phyloP scores from a whole-genome alignment of 257 asterid genomes.

The Petunia axillaris region DNA sequence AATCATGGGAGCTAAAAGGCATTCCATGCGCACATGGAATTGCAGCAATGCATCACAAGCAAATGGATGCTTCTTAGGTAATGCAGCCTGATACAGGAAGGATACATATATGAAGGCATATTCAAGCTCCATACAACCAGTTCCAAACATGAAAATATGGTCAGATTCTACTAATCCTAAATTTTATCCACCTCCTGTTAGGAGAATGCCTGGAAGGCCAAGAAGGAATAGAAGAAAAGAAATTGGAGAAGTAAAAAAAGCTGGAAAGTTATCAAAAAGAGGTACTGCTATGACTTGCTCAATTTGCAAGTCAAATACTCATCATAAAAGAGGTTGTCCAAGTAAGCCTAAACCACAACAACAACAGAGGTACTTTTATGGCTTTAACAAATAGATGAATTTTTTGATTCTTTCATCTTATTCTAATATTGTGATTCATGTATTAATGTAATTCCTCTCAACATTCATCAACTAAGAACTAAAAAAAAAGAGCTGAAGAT shows the following conservation, averaged over 20 bases:
- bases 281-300: neutral
- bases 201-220: neutral
- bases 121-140: neutral
- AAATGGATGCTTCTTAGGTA: neutral
- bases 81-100: neutral
- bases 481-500: neutral
- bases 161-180: neutral
- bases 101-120: neutral
- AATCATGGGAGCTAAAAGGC: neutral
- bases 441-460: neutral
- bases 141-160: neutral
- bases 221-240: neutral
- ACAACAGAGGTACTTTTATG: neutral
- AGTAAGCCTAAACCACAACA: neutral
- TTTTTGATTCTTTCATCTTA: neutral
- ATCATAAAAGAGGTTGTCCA: neutral
- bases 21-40: neutral
- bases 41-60: neutral
- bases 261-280: neutral
- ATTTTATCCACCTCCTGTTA: neutral
- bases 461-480: neutral
- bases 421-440: neutral
- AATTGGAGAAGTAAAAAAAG: neutral
- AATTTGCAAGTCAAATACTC: neutral
- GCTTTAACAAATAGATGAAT: too few relatives aligned